Evolutionary conservation across 2,329 filamentous ascomycete genomes (phyloP).

Genomic region (Xylaria digitata): DNA sequence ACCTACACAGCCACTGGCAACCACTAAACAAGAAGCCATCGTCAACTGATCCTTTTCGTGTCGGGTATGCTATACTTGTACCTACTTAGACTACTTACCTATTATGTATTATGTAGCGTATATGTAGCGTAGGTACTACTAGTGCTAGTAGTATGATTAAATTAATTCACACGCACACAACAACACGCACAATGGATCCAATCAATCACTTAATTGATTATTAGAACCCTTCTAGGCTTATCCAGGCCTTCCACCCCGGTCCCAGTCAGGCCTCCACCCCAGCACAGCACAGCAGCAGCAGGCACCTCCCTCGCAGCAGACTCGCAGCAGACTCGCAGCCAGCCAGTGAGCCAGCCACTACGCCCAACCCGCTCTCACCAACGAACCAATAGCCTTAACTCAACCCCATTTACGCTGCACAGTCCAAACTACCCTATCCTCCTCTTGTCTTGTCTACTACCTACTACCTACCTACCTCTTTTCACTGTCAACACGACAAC

Average conservation of each 20-base stretch:
- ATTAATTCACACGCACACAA: constrained; percentile 6
- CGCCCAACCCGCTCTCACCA: constrained; percentile 24
- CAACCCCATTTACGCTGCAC: constrained; percentile 25
- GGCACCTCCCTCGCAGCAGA: constrained; percentile 20
- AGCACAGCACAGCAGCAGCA: background rate
- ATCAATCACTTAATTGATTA: constrained; percentile 10
- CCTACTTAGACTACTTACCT: no score
- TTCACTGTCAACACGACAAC: constrained; percentile 34
- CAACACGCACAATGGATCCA: constrained; percentile 3
- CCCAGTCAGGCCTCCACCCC: constrained; percentile 6
- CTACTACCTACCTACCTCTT: constrained; percentile 31
- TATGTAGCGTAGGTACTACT: no score
- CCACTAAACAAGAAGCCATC: background rate
- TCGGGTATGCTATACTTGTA: background rate
- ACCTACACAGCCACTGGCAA: background rate
- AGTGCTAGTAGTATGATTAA: constrained; percentile 4
- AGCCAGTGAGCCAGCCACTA: constrained; percentile 18
- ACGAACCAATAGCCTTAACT: constrained; percentile 34
- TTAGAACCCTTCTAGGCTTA: constrained; percentile 1
- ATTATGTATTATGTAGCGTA: no score
- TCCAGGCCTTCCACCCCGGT: constrained; percentile 12
- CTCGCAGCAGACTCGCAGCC: background rate
- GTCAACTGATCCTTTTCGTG: constrained; percentile 1
- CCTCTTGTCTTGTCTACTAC: constrained; percentile 29
- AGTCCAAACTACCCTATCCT: constrained; percentile 29